Conservation (phyloP, 2,329 filamentous ascomycete species). For the Fusarium albosuccineum region DNA sequence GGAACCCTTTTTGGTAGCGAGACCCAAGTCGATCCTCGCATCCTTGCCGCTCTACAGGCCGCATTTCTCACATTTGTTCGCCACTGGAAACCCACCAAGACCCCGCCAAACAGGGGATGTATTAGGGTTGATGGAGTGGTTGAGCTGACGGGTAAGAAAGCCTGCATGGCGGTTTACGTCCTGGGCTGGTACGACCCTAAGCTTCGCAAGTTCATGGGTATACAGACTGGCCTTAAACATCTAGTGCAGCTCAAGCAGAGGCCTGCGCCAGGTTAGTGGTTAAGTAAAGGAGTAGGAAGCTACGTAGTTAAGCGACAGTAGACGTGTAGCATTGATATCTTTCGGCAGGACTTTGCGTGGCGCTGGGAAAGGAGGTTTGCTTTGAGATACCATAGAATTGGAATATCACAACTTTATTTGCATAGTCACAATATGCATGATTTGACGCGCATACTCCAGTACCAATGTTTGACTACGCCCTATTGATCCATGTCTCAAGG, state of each 20-base stretch:
- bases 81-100: conserved; percentile 60
- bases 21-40: conserved; percentile 52
- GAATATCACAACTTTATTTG: conserved; percentile 36
- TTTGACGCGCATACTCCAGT: too few species aligned
- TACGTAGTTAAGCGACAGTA: not conserved
- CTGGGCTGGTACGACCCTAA: conserved; percentile 69
- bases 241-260: conserved; percentile 57
- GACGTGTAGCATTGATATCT: conserved; percentile 16
- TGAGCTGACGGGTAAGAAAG: conserved; percentile 62
- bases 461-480: conserved; percentile 15
- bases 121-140: conserved; percentile 68
- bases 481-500: conserved; percentile 12
- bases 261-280: conserved; percentile 48
- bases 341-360: conserved; percentile 42
- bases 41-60: conserved; percentile 50
- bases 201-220: conserved; percentile 58
- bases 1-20: conserved; percentile 46
- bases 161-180: conserved; percentile 65
- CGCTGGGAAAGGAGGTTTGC: conserved; percentile 42
- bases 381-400: conserved; percentile 48
- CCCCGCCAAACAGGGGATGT: conserved; percentile 63
- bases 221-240: conserved; percentile 60
- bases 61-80: conserved; percentile 55
- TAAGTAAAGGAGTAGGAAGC: not conserved
- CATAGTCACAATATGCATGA: not conserved